A percentile compares a stretch with the other conserved stretches of the same genome.
These are phyloP conservation scores for Pisolithus albus DNA, from an alignment of 768 basidiomycete species.

Conservation along the genomic window DNA sequence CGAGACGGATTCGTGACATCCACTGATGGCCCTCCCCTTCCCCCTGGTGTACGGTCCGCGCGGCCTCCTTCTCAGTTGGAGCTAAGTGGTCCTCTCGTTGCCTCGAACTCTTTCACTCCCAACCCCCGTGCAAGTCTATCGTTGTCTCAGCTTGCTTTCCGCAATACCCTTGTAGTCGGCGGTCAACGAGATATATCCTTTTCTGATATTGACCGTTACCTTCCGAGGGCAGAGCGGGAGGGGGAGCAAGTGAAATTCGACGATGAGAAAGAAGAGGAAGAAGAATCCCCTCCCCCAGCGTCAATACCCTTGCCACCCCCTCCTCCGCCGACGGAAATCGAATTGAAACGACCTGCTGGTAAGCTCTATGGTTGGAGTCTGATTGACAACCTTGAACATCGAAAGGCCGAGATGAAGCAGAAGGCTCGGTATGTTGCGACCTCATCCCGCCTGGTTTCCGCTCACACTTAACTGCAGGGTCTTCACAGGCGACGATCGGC, in stretches of 20 bases:
- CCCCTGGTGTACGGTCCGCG: conserved; percentile 60
- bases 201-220: conserved; percentile 47
- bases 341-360: conserved; percentile 54
- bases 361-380: conserved; percentile 83
- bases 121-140: conserved; percentile 71
- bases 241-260: conserved; percentile 68
- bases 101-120: conserved; percentile 67
- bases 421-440: conserved; percentile 65
- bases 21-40: conserved; percentile 70
- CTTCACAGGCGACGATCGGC: conserved; percentile 82
- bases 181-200: conserved; percentile 60
- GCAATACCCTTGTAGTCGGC: conserved; percentile 68
- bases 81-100: conserved; percentile 30
- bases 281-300: conserved; percentile 29
- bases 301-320: conserved; percentile 26
- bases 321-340: conserved; percentile 26
- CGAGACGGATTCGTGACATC: conserved; percentile 59
- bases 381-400: conserved; percentile 81
- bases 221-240: conserved; percentile 71
- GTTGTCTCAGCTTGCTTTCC: conserved; percentile 78
- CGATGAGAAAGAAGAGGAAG: conserved; percentile 26
- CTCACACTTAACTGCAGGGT: conserved; percentile 41
- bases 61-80: conserved; percentile 39
- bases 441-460: background rate
- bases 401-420: conserved; percentile 75